Evolutionary conservation across 495 filamentous ascomycete genomes (phyloP).

Genomic region (Coniosporium apollinis): DNA sequence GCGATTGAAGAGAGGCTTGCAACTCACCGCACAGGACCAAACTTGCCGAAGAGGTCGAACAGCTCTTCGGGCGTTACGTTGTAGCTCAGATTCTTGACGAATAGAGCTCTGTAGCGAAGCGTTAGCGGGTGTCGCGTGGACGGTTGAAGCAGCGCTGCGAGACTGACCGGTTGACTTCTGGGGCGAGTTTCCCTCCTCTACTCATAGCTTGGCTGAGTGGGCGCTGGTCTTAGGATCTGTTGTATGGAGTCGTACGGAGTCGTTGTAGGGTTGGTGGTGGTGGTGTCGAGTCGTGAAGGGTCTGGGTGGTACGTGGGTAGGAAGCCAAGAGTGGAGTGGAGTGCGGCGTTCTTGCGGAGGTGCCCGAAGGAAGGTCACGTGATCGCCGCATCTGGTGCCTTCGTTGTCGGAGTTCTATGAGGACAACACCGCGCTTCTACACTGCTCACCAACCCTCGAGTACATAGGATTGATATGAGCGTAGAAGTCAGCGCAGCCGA

Average conservation of each 20-base stretch:
- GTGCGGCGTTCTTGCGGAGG: too few relatives aligned
- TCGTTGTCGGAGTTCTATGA: too few relatives aligned
- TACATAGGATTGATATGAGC: too few relatives aligned
- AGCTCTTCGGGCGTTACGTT: conserved; percentile 89
- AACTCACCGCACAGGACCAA: conserved; percentile 77
- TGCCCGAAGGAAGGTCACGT: too few relatives aligned
- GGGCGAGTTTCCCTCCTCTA: conserved; percentile 75
- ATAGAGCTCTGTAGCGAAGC: conserved; percentile 56
- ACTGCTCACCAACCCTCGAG: too few relatives aligned
- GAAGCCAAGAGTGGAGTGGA: too few relatives aligned
- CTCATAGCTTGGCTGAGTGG: conserved; percentile 63
- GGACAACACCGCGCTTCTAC: too few relatives aligned
- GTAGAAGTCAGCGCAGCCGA: too few relatives aligned
- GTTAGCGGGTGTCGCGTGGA: conserved; percentile 9
- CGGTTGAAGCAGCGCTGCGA: background rate
- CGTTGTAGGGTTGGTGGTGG: background rate
- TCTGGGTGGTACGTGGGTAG: too few relatives aligned
- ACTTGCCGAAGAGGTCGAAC: conserved; percentile 90
- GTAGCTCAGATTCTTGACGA: conserved; percentile 97
- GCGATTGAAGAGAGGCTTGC: background rate
- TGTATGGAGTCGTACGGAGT: too few relatives aligned
- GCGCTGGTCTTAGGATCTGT: background rate
- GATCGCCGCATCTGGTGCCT: too few relatives aligned
- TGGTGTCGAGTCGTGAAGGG: background rate
- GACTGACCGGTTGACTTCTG: conserved; percentile 85